These are phyloP conservation scores for Hylodesmum podocarpum DNA, from an alignment of 306 rosid genomes.

Conservation along the genomic window DNA sequence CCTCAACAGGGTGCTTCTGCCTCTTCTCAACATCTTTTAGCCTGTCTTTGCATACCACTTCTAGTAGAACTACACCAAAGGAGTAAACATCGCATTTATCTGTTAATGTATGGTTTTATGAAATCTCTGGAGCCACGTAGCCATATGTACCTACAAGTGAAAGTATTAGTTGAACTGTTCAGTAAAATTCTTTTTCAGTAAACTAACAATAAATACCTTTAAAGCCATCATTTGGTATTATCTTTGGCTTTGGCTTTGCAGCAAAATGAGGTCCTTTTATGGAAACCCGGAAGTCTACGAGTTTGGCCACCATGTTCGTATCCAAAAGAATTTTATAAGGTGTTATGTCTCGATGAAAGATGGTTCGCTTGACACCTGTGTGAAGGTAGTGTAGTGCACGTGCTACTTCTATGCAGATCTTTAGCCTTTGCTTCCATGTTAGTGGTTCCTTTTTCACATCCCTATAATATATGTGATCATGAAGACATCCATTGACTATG, in stretches of 20 bases:
- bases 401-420: conserved; percentile 33
- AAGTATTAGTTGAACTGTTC: neutral
- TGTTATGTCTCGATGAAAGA: neutral
- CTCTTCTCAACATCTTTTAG: neutral
- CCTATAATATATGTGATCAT: neutral
- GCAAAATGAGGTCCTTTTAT: neutral
- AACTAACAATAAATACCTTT: neutral
- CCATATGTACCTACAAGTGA: neutral
- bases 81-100: conserved; percentile 11
- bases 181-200: neutral
- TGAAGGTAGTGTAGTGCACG: conserved; percentile 39
- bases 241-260: neutral
- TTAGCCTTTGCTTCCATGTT: conserved; percentile 32
- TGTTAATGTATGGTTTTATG: neutral
- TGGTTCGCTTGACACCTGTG: conserved; percentile 7
- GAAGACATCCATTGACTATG: neutral
- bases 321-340: conserved; percentile 19
- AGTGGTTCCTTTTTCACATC: neutral
- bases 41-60: neutral
- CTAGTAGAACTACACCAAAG: neutral
- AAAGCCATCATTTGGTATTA: neutral
- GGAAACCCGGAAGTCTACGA: neutral
- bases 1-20: neutral
- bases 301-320: conserved; percentile 17
- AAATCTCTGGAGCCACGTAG: neutral